Base-by-base conservation (phyloP, 176 grass and related monocot species). In the Urochloa ruziziensis region DNA sequence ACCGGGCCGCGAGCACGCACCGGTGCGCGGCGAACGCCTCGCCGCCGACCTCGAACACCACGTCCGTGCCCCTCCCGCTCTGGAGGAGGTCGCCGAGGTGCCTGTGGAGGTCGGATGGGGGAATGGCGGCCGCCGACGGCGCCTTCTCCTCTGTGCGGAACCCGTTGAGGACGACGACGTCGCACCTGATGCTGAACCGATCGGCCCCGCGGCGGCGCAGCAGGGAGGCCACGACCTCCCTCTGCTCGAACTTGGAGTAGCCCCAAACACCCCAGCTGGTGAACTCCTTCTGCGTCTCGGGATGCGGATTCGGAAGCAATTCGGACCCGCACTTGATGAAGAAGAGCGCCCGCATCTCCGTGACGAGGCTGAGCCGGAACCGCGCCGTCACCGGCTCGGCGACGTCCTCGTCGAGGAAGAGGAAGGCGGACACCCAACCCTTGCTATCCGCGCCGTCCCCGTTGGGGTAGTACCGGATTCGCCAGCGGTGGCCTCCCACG, bases 1-100 rank as follows among this genome's bases (percentile, higher is more conserved):
- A 89, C 49, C 82, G 53, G 14, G 82, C 87, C 17, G 87, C 82
- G 24, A 89, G 36, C 76, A 74, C 77, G 36, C 76, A 74, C 77
- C 70, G 73, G 34, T 89, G 82, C 12, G 82, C 82, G 21, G 69
- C 25, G 79, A 89, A 89, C 3, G 47, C 75, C 75, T 85, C 47
- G 33, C 77, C 87, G 53, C 56, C 67, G 16, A 85, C 82, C 39
- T 82, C 48, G 46, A 86, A 90, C 61, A 60, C 63, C 34, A 86
- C 83, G 73, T 90, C 83, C 17, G 83, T 30, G 72, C 72, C 72
- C 58, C 75, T 48, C 42, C 66, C 36, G 59, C 64, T 80, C 29
- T 34, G 40, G 49, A 79, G 71, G 40, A 84, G 73, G 18, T 89
- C 68, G 18, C 61, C 60, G 27, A 89, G 74, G 83, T 89, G 74